phyloP scores from a whole-genome alignment of 2,329 filamentous ascomycete genomes.

The Septoria petroselini region DNA sequence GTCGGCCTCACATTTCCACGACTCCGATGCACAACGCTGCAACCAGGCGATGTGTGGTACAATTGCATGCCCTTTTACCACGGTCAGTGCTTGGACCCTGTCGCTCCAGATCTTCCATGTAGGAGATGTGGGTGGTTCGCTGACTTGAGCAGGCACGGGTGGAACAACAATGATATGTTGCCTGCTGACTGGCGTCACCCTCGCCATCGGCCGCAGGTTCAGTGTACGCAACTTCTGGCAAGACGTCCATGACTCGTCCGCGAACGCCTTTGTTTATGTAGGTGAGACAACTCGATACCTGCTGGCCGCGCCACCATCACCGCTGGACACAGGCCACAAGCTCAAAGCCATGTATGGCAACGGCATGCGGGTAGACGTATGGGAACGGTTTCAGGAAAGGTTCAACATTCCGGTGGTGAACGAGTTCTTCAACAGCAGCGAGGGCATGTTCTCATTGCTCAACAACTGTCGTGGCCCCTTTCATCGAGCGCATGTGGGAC shows the following conservation, averaged over 20 bases:
- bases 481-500: slow-evolving; percentile 62
- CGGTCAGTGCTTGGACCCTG: slow-evolving; percentile 33
- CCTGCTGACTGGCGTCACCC: slow-evolving; percentile 54
- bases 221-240: slow-evolving; percentile 68
- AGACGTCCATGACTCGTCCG: slow-evolving; percentile 64
- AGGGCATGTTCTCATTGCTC: slow-evolving; percentile 63
- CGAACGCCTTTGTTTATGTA: slow-evolving; percentile 73
- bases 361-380: slow-evolving; percentile 66
- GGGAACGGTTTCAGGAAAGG: slow-evolving; percentile 61
- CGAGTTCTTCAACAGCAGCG: slow-evolving; percentile 77
- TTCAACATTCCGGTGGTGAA: slow-evolving; percentile 61
- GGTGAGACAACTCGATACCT: slow-evolving; percentile 75
- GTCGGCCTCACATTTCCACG: slow-evolving; percentile 41
- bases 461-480: slow-evolving; percentile 54
- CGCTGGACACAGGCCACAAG: slow-evolving; percentile 58
- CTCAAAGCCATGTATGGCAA: slow-evolving; percentile 63
- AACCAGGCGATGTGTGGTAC: slow-evolving; percentile 62
- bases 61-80: slow-evolving; percentile 77
- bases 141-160: slow-evolving; percentile 54
- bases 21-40: slow-evolving; percentile 38
- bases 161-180: slow-evolving; percentile 57
- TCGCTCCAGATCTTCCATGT: too few species aligned
- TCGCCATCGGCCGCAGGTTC: slow-evolving; percentile 66
- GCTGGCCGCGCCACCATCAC: slow-evolving; percentile 63
- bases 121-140: background rate